Evolutionary conservation across 2,329 filamentous ascomycete species (phyloP), one percentile per base, ranked within the genome.

Genomic region (Dothistroma septosporum): DNA sequence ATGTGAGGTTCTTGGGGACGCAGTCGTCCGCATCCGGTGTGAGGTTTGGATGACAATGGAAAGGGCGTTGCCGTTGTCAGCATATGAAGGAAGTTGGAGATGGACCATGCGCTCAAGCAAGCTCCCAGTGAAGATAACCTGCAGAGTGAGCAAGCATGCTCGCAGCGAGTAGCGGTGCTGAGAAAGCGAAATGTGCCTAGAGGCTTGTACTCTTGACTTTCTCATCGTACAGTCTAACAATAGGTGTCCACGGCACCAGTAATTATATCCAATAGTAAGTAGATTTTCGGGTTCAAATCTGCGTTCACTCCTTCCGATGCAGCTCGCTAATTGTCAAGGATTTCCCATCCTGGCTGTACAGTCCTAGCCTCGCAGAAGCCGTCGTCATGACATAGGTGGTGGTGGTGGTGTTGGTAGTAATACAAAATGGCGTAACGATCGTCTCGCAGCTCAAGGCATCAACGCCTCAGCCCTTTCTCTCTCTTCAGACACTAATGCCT

Each of bases 401-500:
- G 37, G 37, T 44, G 37, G 37, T 41, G n/a, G 37, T 41, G 14
- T 9, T 35, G 37, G 37, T 44, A 16, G 37, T 44, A 44, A 19
- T 44, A 16, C 4, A 19, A 44, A 44, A 44, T 44, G 41, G 41
- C 47, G 28, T 50, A 50, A 55, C 31, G 12, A 35, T 57, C 33
- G 9, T 57, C 41, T 53, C 47, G 12, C 19, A 14, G 49, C 65
- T 61, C 31, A 57, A 12, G 53, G 53, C 58, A 60, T 56, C 37
- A 58, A 61, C 52, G 76, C 78, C 71, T 82, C 82, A 65, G 87
- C 79, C 71, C 82, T 83, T 66, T 84, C 79, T 60, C 83, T 79
- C 78, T 91, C 87, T 59, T 82, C 79, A 66, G 86, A 80, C 65
- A 93, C 85, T 69, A 84, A 80, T 55, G 79, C 81, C 75, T 92